These are phyloP conservation scores for Salvia splendens DNA, from an alignment of 257 asterid species.

Conservation along the genomic window DNA sequence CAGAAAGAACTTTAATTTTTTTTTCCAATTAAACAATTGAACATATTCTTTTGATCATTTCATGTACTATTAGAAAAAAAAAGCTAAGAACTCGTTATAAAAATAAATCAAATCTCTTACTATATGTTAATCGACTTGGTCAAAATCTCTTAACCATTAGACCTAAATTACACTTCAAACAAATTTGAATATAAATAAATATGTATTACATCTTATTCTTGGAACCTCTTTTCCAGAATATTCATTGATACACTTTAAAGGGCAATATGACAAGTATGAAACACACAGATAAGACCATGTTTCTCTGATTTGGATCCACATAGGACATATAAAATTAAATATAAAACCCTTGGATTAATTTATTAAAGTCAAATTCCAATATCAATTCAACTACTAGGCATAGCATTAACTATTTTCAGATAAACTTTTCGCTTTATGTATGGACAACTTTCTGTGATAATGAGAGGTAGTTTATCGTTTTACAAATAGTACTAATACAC, in stretches of 20 bases:
- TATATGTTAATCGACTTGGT: too few species aligned
- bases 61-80: too few species aligned
- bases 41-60: too few species aligned
- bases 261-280: conserved; percentile 21
- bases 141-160: too few species aligned
- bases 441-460: conserved; percentile 22
- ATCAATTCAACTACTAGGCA: background rate
- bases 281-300: conserved; percentile 23
- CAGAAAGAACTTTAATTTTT: too few species aligned
- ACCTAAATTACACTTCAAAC: background rate
- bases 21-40: too few species aligned
- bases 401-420: background rate
- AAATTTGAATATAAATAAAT: background rate
- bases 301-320: conserved; percentile 39
- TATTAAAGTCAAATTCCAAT: conserved; percentile 14
- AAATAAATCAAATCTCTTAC: too few species aligned
- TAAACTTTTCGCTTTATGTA: conserved; percentile 11
- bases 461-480: conserved; percentile 20
- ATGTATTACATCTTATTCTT: background rate
- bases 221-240: conserved; percentile 8
- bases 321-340: conserved; percentile 11
- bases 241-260: conserved; percentile 21
- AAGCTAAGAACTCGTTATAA: too few species aligned
- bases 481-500: background rate
- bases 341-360: background rate